Conservation (phyloP, 805 yeast species). For the Lipomyces lipofer region DNA sequence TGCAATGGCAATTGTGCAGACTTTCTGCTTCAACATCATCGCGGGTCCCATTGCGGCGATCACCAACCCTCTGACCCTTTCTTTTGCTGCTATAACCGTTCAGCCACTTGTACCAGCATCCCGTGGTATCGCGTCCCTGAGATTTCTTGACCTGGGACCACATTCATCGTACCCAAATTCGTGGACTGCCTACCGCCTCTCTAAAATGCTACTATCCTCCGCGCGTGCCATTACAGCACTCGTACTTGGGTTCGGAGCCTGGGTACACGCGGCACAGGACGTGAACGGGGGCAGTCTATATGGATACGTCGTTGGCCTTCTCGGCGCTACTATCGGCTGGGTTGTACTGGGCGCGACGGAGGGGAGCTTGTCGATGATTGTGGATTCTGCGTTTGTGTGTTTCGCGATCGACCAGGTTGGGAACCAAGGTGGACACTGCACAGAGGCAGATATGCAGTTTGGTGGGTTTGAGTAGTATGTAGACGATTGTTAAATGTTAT, state of each 20-base stretch:
- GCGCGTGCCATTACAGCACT: constrained; percentile 43
- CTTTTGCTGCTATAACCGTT: constrained; percentile 41
- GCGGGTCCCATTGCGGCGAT: constrained; percentile 37
- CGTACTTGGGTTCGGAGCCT: constrained; percentile 42
- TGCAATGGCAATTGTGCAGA: constrained; percentile 32
- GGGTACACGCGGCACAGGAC: constrained; percentile 44
- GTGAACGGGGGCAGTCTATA: constrained; percentile 41
- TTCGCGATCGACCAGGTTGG: constrained; percentile 40
- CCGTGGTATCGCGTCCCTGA: constrained; percentile 31
- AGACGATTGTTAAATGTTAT: too few relatives aligned
- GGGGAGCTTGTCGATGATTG: constrained; percentile 42
- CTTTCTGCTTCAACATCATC: constrained; percentile 33
- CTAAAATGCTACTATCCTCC: constrained; percentile 42
- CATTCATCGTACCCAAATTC: constrained; percentile 28
- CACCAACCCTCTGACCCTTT: constrained; percentile 42
- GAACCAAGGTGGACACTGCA: constrained; percentile 36
- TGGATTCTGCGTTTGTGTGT: constrained; percentile 38
- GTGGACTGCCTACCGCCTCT: constrained; percentile 41
- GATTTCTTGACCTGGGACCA: constrained; percentile 24
- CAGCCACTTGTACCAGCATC: constrained; percentile 41
- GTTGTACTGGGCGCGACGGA: constrained; percentile 47
- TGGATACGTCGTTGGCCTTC: constrained; percentile 44
- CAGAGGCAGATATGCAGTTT: constrained; percentile 37
- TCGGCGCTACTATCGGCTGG: constrained; percentile 46
- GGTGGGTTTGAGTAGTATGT: constrained; percentile 25